Evolutionary conservation across 306 rosid genomes (phyloP).

Genomic region (Pterocarpus santalinus): DNA sequence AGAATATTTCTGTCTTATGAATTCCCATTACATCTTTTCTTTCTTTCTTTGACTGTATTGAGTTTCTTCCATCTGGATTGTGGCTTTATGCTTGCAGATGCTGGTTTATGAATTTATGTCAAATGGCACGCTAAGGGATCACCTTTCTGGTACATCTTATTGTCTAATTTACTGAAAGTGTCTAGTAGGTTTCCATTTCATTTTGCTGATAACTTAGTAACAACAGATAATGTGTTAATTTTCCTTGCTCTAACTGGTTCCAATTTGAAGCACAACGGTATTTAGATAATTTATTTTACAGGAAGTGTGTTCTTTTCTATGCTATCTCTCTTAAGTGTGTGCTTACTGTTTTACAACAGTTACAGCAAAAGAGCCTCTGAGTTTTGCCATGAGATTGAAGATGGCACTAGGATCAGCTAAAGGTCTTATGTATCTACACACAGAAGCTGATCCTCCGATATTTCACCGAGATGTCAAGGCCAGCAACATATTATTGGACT

Average conservation of each 20-base stretch:
- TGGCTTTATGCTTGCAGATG: constrained; percentile 76
- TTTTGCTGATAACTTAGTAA: constrained; percentile 28
- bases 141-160: constrained; percentile 77
- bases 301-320: not conserved
- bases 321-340: constrained; percentile 20
- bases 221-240: not conserved
- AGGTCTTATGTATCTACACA: constrained; percentile 90
- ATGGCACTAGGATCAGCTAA: constrained; percentile 85
- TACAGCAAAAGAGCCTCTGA: constrained; percentile 63
- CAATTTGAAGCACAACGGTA: not conserved
- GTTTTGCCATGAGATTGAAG: constrained; percentile 77
- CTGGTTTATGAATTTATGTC: constrained; percentile 93
- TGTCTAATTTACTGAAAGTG: constrained; percentile 19
- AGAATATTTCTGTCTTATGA: not conserved
- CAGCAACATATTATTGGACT: constrained; percentile 89
- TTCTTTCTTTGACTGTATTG: constrained; percentile 38
- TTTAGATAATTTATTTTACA: not conserved
- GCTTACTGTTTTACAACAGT: constrained; percentile 56
- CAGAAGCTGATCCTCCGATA: constrained; percentile 98
- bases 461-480: constrained; percentile 98
- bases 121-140: constrained; percentile 89
- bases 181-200: constrained; percentile 1
- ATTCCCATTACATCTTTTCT: not conserved
- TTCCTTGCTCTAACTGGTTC: constrained; percentile 24
- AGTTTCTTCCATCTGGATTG: constrained; percentile 37